phyloP scores from a whole-genome alignment of 495 filamentous ascomycete genomes.

The Xylaria castorea region DNA sequence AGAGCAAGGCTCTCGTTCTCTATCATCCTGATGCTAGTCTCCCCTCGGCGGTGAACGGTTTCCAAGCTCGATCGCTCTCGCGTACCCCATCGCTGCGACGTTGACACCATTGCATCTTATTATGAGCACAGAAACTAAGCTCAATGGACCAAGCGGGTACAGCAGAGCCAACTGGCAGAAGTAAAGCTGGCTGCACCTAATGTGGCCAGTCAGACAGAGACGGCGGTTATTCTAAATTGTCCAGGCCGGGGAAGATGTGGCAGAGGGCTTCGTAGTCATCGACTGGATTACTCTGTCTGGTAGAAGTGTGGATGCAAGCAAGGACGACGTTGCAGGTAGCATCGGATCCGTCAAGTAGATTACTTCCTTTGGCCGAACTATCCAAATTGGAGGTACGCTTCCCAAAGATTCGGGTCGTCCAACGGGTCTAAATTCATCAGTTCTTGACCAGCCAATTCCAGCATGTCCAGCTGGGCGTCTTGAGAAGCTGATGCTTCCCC shows the following conservation, averaged over 20 bases:
- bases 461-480: neutral
- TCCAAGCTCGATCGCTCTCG: neutral
- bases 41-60: neutral
- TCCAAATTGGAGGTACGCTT: too few species aligned
- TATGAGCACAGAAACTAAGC: neutral
- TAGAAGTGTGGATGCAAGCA: too few species aligned
- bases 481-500: neutral
- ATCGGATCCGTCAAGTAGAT: too few species aligned
- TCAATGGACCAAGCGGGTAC: neutral
- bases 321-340: too few species aligned
- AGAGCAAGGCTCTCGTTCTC: neutral
- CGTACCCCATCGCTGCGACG: neutral
- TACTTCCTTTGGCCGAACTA: too few species aligned
- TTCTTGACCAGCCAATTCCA: too few species aligned
- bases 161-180: neutral
- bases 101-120: neutral
- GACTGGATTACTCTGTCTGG: too few species aligned
- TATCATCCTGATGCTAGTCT: neutral
- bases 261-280: neutral
- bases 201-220: neutral
- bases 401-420: too few species aligned
- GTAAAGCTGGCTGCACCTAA: neutral
- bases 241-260: neutral
- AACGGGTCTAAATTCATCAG: too few species aligned
- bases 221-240: neutral